Evolutionary conservation across 2,329 filamentous ascomycete genomes (phyloP).

Genomic region (Amylocarpus encephaloides): DNA sequence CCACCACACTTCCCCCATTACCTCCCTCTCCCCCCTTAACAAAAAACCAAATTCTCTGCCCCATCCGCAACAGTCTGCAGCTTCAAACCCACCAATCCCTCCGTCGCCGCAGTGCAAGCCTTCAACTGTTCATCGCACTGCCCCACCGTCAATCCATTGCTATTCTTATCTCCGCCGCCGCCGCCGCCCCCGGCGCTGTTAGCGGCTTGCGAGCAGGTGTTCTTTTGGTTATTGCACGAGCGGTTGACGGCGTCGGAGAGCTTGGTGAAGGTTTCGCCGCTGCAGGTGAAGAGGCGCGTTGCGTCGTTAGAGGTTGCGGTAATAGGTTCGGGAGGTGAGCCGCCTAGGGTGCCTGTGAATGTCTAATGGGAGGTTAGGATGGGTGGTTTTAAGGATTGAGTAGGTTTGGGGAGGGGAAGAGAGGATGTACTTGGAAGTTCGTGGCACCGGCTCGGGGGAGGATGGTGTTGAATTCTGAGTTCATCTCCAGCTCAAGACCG

Average conservation of each 20-base stretch:
- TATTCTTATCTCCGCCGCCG: neutral
- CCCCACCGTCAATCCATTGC: conserved; percentile 13
- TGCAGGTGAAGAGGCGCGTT: conserved; percentile 13
- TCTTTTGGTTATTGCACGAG: conserved; percentile 17
- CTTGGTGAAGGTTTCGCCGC: conserved; percentile 14
- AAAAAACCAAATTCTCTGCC: conserved; percentile 3
- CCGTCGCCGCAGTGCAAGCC: neutral
- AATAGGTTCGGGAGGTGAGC: neutral
- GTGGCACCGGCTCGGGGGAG: neutral
- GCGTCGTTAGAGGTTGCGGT: neutral
- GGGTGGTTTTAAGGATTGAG: neutral
- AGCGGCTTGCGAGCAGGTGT: conserved; percentile 12
- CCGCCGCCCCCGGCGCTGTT: conserved; percentile 7
- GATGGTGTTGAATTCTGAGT: neutral
- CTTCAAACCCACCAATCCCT: neutral
- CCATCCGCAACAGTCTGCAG: neutral
- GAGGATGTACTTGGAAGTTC: conserved; percentile 2
- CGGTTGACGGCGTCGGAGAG: conserved; percentile 8
- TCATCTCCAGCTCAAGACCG: neutral
- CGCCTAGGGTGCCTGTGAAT: conserved; percentile 6
- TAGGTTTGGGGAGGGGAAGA: too few relatives aligned
- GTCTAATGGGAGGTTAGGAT: neutral
- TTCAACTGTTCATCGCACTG: conserved; percentile 17
- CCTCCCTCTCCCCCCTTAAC: neutral
- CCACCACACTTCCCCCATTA: too few relatives aligned